Percentiles rank a stretch among this genome's conserved stretches.
phyloP scores from a whole-genome alignment of 495 filamentous ascomycete species.

The Cenococcum geophilum region DNA sequence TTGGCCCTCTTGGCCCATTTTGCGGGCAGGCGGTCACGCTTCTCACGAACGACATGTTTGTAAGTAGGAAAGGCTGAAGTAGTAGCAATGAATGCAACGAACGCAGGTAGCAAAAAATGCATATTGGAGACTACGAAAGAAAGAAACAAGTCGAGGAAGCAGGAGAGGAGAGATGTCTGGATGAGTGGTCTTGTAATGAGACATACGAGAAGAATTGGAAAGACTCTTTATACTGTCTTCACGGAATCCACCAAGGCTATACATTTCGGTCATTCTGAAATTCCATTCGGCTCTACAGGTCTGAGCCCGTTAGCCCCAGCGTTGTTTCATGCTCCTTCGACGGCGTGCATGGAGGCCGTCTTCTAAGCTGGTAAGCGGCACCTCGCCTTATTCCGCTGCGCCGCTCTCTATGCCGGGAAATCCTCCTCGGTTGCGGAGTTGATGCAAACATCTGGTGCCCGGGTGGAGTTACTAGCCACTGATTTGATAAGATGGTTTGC shows the following conservation, averaged over 20 bases:
- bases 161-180: background rate
- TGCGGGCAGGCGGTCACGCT: slow-evolving; percentile 22
- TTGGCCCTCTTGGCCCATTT: slow-evolving; percentile 27
- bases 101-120: slow-evolving; percentile 17
- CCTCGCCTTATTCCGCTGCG: too few relatives aligned
- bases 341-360: too few relatives aligned
- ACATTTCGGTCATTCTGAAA: background rate
- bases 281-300: too few relatives aligned
- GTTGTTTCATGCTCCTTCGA: too few relatives aligned
- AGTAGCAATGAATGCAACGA: slow-evolving; percentile 14
- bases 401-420: too few relatives aligned
- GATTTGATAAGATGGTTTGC: too few relatives aligned
- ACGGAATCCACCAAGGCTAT: background rate
- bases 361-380: too few relatives aligned
- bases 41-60: slow-evolving; percentile 33
- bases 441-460: too few relatives aligned
- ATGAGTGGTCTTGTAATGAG: background rate
- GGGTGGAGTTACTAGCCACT: too few relatives aligned
- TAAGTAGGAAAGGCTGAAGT: slow-evolving; percentile 9
- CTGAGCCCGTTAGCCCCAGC: too few relatives aligned
- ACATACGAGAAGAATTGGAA: background rate
- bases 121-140: slow-evolving; percentile 4
- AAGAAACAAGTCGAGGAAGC: background rate
- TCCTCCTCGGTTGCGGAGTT: too few relatives aligned
- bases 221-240: background rate